Base-by-base conservation (phyloP, 257 asterid genomes). In the Coffea canephora region DNA sequence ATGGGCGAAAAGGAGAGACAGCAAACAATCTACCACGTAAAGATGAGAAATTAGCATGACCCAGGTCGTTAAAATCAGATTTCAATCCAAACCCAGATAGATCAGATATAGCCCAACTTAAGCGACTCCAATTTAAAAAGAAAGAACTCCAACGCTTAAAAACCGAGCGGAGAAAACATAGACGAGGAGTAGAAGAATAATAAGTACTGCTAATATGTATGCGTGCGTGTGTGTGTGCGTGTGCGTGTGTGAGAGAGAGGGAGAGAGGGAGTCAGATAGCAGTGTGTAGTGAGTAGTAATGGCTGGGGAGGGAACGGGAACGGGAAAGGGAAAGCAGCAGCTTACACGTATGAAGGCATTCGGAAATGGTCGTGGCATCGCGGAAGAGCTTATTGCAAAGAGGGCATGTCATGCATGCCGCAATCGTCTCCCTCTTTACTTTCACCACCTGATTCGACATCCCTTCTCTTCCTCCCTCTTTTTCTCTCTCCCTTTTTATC, bases 341-440 rank as follows among this genome's bases (percentile, higher is more conserved):
- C 94, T 90, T 77, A 95, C 99, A 95, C 75, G 99, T 95, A 85
- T 95, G 99, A 67, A 95, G 98, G 83, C 99, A 95, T 82, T 95
- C 99, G 64, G 94, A 91, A 77, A 95, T 92, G 46, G 98, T 95
- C 49, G 99, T 95, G 73, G 99, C 99, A 80, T 91, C 96, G 76
- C 95, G 91, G 85, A 93, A 84, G 78, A 95, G 97, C 85, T 88
- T 91, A 84, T 87, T 85, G 82, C 99, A 95, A 82, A 95, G 90
- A 71, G 97, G 98, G 87, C 99, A 95, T 84, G 98, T 95, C 97
- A 95, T 93, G 99, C 98, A 93, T 95, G 99, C 92, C 86, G 80
- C 90, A 84, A 95, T 86, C 83, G 83, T 83, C 75, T 89, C 97
- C 81, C 95, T 91, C 85, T 77, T 89, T 89, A 91, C 96, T 77